These are phyloP conservation scores for Ceratobasidium sp. DNA, from an alignment of 1,284 basidiomycete genomes.

Conservation along the genomic window DNA sequence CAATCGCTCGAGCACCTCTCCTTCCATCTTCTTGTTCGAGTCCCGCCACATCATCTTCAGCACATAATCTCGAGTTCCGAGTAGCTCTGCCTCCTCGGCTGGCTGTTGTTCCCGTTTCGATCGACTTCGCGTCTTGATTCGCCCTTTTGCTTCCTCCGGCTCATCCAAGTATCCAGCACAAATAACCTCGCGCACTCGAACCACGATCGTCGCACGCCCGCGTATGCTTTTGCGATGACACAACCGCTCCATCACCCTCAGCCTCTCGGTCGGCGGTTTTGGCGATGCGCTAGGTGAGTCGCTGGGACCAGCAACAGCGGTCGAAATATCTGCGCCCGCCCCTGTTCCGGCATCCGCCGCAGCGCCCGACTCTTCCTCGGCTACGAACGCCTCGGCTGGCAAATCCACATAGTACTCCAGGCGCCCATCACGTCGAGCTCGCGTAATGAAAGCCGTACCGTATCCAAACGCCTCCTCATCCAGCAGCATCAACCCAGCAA, in stretches of 20 bases:
- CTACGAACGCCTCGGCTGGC: background rate
- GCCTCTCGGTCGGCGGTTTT: background rate
- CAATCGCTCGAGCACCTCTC: conserved; percentile 8
- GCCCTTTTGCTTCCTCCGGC: background rate
- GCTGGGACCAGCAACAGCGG: background rate
- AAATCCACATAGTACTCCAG: conserved; percentile 25
- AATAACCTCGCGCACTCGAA: conserved; percentile 16
- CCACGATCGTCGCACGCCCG: conserved; percentile 38
- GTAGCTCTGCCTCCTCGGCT: background rate
- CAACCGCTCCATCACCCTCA: conserved; percentile 23
- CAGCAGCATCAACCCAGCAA: conserved; percentile 20
- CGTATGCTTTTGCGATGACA: conserved; percentile 31
- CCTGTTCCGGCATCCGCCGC: background rate
- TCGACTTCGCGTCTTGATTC: background rate
- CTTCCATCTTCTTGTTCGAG: background rate
- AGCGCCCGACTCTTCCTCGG: background rate
- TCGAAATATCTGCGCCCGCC: background rate
- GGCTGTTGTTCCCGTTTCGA: background rate
- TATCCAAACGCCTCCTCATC: conserved; percentile 2
- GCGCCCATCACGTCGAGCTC: background rate
- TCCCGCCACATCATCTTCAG: conserved; percentile 39
- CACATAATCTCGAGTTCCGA: background rate
- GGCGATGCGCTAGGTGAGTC: too few relatives aligned
- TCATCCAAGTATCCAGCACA: background rate
- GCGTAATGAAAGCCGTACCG: conserved; percentile 16